phyloP scores from a whole-genome alignment of 345 rosid species.

The Populus pruinosa region DNA sequence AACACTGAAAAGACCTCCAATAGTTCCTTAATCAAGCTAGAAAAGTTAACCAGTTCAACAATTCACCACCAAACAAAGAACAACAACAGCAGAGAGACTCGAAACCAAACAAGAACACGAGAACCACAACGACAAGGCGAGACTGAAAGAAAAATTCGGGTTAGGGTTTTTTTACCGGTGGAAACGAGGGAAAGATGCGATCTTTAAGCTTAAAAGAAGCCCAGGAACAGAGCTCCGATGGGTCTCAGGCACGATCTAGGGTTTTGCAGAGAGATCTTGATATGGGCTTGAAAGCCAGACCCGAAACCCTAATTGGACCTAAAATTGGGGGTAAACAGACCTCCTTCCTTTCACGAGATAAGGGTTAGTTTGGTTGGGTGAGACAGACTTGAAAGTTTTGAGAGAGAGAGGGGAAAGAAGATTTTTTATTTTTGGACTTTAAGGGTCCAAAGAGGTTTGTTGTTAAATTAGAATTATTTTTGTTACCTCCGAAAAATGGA shows the following conservation, averaged over 20 bases:
- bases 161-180: conserved; percentile 13
- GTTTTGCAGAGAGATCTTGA: conserved; percentile 25
- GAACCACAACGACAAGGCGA: neutral
- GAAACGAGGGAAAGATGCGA: neutral
- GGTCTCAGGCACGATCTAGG: conserved; percentile 29
- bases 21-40: too few species aligned
- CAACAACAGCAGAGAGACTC: neutral
- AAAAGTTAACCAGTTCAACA: too few species aligned
- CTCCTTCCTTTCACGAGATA: neutral
- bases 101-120: neutral
- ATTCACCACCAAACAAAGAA: too few species aligned
- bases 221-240: conserved; percentile 11
- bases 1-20: neutral
- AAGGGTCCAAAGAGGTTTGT: neutral
- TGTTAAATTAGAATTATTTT: neutral
- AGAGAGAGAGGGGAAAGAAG: neutral
- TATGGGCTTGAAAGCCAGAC: conserved; percentile 52
- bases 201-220: conserved; percentile 11
- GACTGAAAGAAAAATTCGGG: neutral
- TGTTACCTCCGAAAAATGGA: neutral
- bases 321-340: neutral
- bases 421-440: neutral
- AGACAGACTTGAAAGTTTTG: neutral
- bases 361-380: neutral
- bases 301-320: conserved; percentile 54